Evolutionary conservation across 176 grass and related monocot species (phyloP).

Genomic region (Oryza meridionalis): DNA sequence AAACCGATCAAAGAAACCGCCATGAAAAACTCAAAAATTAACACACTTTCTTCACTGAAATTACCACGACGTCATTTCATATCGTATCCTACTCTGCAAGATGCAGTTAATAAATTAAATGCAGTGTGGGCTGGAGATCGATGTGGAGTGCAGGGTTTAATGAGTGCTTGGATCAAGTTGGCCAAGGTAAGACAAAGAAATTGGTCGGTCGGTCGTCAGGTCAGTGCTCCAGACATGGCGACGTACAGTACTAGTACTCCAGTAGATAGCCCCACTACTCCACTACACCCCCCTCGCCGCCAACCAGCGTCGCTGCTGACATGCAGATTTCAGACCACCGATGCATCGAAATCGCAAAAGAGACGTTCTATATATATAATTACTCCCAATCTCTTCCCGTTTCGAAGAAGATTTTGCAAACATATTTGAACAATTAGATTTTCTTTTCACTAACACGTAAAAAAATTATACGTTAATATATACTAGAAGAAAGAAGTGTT

Average conservation of each 20-base stretch:
- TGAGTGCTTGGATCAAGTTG: slow-evolving; percentile 16
- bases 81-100: neutral
- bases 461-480: no score
- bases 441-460: no score
- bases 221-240: neutral
- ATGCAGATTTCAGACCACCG: neutral
- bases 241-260: neutral
- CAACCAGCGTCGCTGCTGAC: neutral
- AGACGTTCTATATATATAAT: neutral
- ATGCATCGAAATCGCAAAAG: neutral
- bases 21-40: neutral
- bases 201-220: slow-evolving; percentile 44
- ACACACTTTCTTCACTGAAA: neutral
- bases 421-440: no score
- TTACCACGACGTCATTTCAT: neutral
- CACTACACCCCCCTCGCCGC: neutral
- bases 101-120: slow-evolving; percentile 23
- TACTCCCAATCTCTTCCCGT: neutral
- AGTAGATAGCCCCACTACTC: neutral
- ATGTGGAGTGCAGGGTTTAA: slow-evolving; percentile 21
- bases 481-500: no score
- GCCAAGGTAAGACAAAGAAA: slow-evolving; percentile 52
- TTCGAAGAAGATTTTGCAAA: neutral
- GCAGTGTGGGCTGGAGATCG: slow-evolving; percentile 26
- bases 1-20: neutral